phyloP scores from a whole-genome alignment of 176 grass and related monocot genomes.

The Coix lacrymajobi region DNA sequence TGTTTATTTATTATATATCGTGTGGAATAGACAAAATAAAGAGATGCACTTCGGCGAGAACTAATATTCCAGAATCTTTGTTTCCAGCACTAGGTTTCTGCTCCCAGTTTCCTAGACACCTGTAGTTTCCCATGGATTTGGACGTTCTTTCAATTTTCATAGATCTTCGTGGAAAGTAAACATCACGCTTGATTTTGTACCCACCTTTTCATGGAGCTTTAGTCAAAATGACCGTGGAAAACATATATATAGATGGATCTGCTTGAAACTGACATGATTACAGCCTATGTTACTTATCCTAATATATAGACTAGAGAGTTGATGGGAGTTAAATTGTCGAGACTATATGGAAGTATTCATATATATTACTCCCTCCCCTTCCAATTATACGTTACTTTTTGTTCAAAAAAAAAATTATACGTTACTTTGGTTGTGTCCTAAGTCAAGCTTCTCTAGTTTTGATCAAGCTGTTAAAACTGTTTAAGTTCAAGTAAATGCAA shows the following conservation, averaged over 20 bases:
- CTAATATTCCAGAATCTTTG: background rate
- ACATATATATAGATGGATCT: background rate
- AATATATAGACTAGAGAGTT: background rate
- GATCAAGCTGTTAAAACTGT: background rate
- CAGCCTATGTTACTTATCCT: background rate
- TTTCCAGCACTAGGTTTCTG: background rate
- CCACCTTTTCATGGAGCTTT: background rate
- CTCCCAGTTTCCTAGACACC: background rate
- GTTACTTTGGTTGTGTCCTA: background rate
- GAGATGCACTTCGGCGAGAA: background rate
- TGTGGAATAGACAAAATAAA: background rate
- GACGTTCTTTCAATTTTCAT: background rate
- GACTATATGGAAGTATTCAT: background rate
- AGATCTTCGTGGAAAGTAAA: background rate
- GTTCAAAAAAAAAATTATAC: too few relatives aligned
- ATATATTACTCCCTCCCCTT: background rate
- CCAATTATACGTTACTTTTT: background rate
- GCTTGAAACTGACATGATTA: background rate
- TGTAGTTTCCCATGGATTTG: conserved; percentile 1
- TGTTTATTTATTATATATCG: background rate
- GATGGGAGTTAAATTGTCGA: background rate
- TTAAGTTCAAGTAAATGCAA: too few relatives aligned
- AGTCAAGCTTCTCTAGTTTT: background rate
- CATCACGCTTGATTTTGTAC: background rate
- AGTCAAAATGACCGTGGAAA: background rate